Base-by-base conservation (phyloP, 2,329 filamentous ascomycete species). In the Alternaria hordeiaustralica region DNA sequence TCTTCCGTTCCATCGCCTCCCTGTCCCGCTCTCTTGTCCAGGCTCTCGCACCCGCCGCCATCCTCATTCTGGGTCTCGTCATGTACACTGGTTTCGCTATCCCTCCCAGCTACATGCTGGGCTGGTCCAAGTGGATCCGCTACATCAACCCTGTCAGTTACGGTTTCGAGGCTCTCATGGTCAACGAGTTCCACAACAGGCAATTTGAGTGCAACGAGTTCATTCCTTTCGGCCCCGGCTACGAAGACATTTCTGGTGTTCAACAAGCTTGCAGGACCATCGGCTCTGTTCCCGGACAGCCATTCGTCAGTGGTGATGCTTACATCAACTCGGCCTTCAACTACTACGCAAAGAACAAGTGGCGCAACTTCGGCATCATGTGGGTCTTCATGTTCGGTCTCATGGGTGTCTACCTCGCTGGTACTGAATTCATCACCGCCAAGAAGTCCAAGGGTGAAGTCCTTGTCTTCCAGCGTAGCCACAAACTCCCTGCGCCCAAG, bases 121-220 rank as follows among this genome's bases (percentile, higher is more conserved):
- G 83, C 2, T 97, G 93, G 92, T 91, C 91, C 71, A 86, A 89
- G 64, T 97, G 93, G 93, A 88, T 96, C 65, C 91, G 91, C 76
- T 95, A 92, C 76, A 82, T 96, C 43, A 89, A 96, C 64, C 92
- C 92, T 3, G 86, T 96, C 11, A 88, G 88, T 1, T 96, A 96
- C 68, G 88, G 89, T 0, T 97, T 96, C 73, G 93, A 96, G 78
- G 84, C 89, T 0, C 84, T 96, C 25, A 90, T 95, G 86, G 86
- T 92, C 67, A 96, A 96, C 79, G 94, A 97, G 78, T 97, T 97
- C 71, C 79, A 89, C 70, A 81, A 83, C 63, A 87, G 90, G 15
- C 66, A 87, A 0, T 96, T 90, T 75, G 50, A 57, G 2, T 89
- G 86, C 66, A 74, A 72, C 1, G 65, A 68, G 2, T 83, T 81